A percentile compares a stretch with the other conserved stretches of the same genome.
Conservation (phyloP, 1,139 yeast genomes). For the Kodamaea alishanica region DNA sequence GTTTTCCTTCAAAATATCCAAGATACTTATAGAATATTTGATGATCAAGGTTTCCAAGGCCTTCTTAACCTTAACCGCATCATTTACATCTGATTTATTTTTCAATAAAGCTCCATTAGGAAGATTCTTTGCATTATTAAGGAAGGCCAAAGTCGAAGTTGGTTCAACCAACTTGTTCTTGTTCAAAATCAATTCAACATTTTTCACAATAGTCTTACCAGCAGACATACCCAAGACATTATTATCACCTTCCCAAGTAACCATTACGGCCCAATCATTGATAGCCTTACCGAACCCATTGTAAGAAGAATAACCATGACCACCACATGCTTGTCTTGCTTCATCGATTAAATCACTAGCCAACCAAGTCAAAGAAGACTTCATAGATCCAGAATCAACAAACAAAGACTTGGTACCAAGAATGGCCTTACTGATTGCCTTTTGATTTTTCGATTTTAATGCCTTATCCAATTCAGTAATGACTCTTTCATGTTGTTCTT, state of each 20-base stretch:
- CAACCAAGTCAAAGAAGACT: slow-evolving; percentile 88
- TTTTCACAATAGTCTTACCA: slow-evolving; percentile 71
- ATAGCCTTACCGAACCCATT: slow-evolving; percentile 87
- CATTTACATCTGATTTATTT: slow-evolving; percentile 12
- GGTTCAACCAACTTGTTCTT: slow-evolving; percentile 33
- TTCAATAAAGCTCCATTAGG: slow-evolving; percentile 6
- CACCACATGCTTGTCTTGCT: slow-evolving; percentile 95
- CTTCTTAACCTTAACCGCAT: slow-evolving; percentile 13
- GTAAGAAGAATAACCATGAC: slow-evolving; percentile 90
- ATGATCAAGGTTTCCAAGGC: slow-evolving; percentile 26
- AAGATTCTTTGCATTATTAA: slow-evolving; percentile 30
- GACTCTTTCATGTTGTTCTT: slow-evolving; percentile 49
- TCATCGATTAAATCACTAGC: slow-evolving; percentile 78
- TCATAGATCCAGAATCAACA: slow-evolving; percentile 82
- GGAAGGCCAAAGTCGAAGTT: slow-evolving; percentile 38
- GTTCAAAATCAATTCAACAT: slow-evolving; percentile 34
- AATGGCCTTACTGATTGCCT: slow-evolving; percentile 47
- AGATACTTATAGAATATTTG: slow-evolving; percentile 23
- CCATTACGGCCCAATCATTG: slow-evolving; percentile 92
- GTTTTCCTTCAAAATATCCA: slow-evolving; percentile 26
- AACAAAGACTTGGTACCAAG: slow-evolving; percentile 71
- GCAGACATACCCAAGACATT: slow-evolving; percentile 79
- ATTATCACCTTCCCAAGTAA: slow-evolving; percentile 98
- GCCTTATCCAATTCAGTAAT: slow-evolving; percentile 55
- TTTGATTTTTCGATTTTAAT: slow-evolving; percentile 41